phyloP scores from a whole-genome alignment of 139 green algal species.

The Volvox reticuliferus region DNA sequence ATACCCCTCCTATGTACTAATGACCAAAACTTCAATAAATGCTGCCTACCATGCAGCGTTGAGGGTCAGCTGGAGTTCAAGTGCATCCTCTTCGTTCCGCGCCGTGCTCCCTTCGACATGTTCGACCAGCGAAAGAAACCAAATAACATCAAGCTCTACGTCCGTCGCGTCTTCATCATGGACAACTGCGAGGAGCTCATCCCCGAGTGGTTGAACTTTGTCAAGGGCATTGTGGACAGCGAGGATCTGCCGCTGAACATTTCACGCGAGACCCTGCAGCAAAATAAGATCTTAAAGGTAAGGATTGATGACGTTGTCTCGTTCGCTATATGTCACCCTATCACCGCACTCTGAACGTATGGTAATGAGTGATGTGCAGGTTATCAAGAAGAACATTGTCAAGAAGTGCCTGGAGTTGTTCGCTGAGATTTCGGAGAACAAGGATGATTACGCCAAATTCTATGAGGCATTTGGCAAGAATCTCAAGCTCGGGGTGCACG shows the following conservation, averaged over 20 bases:
- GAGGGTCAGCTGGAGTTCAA: slow-evolving; percentile 99
- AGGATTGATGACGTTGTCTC: background rate
- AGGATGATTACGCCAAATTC: slow-evolving; percentile 99
- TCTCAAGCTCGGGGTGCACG: slow-evolving; percentile 98
- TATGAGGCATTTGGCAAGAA: slow-evolving; percentile 99
- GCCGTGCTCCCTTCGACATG: slow-evolving; percentile 98
- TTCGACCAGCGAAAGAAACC: slow-evolving; percentile 97
- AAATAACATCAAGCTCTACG: slow-evolving; percentile 99
- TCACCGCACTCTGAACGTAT: too few species aligned
- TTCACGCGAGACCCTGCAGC: slow-evolving; percentile 99
- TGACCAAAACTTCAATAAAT: too few species aligned
- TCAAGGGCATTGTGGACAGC: slow-evolving; percentile 98
- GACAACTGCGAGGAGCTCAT: slow-evolving; percentile 99
- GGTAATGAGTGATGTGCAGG: too few species aligned
- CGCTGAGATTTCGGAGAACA: slow-evolving; percentile 98
- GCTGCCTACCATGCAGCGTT: slow-evolving; percentile 78
- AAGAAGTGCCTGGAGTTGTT: slow-evolving; percentile 99
- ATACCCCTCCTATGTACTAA: too few species aligned
- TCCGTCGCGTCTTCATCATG: slow-evolving; percentile 99
- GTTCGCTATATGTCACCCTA: too few species aligned
- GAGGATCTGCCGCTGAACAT: slow-evolving; percentile 99
- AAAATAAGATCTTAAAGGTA: slow-evolving; percentile 99
- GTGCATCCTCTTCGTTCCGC: slow-evolving; percentile 92
- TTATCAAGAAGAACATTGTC: slow-evolving; percentile 99
- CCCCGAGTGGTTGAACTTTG: slow-evolving; percentile 95